These are phyloP conservation scores for Cadophora sp. DNA, from an alignment of 2,329 filamentous ascomycete species.

Conservation along the genomic window DNA sequence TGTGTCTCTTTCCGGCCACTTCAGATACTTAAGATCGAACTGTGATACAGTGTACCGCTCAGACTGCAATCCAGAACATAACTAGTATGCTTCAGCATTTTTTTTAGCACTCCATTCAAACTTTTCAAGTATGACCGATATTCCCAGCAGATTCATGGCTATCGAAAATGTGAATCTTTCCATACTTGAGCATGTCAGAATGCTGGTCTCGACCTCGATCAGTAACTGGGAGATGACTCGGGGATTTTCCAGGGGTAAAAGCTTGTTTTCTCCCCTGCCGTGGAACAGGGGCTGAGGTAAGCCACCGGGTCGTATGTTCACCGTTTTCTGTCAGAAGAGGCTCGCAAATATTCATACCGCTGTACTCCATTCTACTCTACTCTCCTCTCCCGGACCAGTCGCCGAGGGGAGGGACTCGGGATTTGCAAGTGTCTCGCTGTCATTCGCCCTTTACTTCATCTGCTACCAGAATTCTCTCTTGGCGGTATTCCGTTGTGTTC, in stretches of 20 bases:
- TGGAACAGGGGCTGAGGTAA: background rate
- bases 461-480: background rate
- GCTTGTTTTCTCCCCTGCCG: background rate
- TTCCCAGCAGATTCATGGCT: too few relatives aligned
- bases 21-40: background rate
- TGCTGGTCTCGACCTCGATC: background rate
- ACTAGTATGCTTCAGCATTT: background rate
- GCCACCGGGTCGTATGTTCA: background rate
- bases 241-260: background rate
- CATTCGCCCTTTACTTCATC: background rate
- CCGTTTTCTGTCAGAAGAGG: background rate
- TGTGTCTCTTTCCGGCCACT: background rate
- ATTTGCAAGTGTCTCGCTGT: background rate
- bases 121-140: background rate
- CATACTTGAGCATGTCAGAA: background rate
- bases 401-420: background rate
- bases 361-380: too few relatives aligned
- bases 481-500: background rate
- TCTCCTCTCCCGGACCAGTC: background rate
- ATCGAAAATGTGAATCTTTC: too few relatives aligned
- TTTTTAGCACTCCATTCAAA: background rate
- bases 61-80: background rate
- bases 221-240: background rate
- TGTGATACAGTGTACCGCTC: background rate
- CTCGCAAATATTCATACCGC: too few relatives aligned